These are phyloP conservation scores for Gossypium raimondii DNA, from an alignment of 345 rosid species.

Conservation along the genomic window DNA sequence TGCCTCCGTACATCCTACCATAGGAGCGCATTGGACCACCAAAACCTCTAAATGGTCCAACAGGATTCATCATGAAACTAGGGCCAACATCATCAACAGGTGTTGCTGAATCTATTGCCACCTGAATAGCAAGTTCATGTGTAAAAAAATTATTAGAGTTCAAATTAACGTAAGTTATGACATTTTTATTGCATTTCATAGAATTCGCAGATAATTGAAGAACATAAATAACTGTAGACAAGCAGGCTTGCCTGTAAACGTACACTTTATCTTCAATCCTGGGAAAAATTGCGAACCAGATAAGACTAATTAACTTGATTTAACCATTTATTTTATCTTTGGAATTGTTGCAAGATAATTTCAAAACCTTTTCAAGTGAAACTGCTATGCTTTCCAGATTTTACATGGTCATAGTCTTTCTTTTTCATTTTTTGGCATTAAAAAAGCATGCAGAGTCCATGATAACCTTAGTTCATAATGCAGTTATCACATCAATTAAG, in stretches of 20 bases:
- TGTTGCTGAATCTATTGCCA: constrained; percentile 95
- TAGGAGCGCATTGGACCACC: constrained; percentile 83
- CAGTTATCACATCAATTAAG: too few species aligned
- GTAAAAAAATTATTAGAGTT: constrained; percentile 2
- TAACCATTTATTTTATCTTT: not conserved
- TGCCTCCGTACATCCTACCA: constrained; percentile 76
- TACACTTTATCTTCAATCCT: not conserved
- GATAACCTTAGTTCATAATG: not conserved
- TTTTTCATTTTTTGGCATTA: too few species aligned
- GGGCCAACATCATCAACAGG: constrained; percentile 85
- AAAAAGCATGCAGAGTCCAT: not conserved
- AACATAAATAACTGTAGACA: not conserved
- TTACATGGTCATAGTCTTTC: too few species aligned
- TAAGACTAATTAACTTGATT: not conserved
- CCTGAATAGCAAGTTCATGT: constrained; percentile 38
- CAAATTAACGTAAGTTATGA: not conserved
- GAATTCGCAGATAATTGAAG: not conserved
- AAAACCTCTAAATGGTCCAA: constrained; percentile 65
- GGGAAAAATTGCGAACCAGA: not conserved
- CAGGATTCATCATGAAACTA: constrained; percentile 49
- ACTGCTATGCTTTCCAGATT: too few species aligned
- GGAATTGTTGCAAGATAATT: not conserved
- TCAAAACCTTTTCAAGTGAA: not conserved
- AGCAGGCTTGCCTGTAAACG: not conserved
- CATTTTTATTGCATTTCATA: not conserved